phyloP scores from a whole-genome alignment of 441 rosid species.

The Corymbia calophylla region DNA sequence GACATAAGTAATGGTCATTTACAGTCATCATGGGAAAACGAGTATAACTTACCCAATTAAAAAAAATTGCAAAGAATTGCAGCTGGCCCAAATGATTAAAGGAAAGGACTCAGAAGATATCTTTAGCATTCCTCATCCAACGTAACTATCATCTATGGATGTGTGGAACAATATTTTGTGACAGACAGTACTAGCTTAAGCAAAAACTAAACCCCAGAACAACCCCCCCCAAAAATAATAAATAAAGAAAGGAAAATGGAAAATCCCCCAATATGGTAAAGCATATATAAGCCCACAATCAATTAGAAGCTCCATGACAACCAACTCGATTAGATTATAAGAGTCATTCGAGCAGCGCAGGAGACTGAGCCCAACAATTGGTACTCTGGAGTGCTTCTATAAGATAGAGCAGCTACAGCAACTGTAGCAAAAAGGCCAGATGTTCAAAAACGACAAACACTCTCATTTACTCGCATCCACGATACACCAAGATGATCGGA shows the following conservation, averaged over 20 bases:
- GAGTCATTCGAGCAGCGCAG: not conserved
- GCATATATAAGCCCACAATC: not conserved
- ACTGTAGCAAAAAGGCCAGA: not conserved
- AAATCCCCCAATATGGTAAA: not conserved
- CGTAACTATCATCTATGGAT: not conserved
- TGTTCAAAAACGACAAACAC: not conserved
- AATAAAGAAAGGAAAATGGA: not conserved
- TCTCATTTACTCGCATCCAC: not conserved
- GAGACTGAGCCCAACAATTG: not conserved
- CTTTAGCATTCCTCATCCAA: not conserved
- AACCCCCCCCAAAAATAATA: no score
- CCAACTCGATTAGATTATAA: not conserved
- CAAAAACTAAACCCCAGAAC: not conserved
- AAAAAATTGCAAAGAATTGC: not conserved
- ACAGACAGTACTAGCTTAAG: not conserved
- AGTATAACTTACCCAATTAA: not conserved
- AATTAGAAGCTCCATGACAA: not conserved
- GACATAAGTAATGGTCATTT: not conserved
- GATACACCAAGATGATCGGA: not conserved
- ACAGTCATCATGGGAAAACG: not conserved
- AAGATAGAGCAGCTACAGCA: not conserved
- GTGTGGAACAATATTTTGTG: not conserved
- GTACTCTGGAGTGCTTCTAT: not conserved
- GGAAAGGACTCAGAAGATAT: not conserved
- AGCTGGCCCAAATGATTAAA: not conserved